Conservation (phyloP, 176 grass and related monocot genomes). For the Secale cereale region DNA sequence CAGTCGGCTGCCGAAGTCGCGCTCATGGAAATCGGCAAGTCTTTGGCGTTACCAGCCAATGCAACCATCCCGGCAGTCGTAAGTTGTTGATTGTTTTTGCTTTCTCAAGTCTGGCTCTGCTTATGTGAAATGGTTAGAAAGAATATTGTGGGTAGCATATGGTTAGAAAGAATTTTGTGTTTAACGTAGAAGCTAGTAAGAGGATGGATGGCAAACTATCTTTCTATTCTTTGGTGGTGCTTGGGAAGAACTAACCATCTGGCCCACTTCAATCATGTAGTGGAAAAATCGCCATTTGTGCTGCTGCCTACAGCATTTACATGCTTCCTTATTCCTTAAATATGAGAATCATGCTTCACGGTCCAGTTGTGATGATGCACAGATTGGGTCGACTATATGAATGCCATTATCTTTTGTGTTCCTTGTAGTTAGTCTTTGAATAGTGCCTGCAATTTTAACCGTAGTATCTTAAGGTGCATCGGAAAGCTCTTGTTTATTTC, state of each 20-base stretch:
- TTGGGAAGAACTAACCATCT: not conserved
- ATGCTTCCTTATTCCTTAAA: not conserved
- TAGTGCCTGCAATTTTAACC: not conserved
- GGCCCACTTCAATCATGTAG: not conserved
- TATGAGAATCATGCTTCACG: not conserved
- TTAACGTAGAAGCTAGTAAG: not conserved
- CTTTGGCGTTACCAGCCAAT: not conserved
- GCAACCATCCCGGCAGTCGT: constrained; percentile 35
- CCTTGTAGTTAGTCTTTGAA: constrained; percentile 5
- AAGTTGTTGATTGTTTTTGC: constrained; percentile 20
- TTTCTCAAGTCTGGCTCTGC: not conserved
- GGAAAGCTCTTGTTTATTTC: not conserved
- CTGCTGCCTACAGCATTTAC: not conserved
- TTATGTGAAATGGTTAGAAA: not conserved
- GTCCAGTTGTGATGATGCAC: not conserved
- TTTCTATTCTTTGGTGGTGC: not conserved
- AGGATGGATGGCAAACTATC: not conserved
- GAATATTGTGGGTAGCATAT: not conserved
- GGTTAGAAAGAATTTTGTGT: not conserved
- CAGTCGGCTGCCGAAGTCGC: constrained; percentile 88
- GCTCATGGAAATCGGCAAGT: constrained; percentile 57
- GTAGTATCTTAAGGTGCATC: not conserved
- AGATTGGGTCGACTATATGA: not conserved
- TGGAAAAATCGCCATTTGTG: not conserved
- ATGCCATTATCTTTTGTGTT: not conserved